These are phyloP conservation scores for Pelargonium myrrhifolium DNA, from an alignment of 441 rosid species.

Conservation along the genomic window DNA sequence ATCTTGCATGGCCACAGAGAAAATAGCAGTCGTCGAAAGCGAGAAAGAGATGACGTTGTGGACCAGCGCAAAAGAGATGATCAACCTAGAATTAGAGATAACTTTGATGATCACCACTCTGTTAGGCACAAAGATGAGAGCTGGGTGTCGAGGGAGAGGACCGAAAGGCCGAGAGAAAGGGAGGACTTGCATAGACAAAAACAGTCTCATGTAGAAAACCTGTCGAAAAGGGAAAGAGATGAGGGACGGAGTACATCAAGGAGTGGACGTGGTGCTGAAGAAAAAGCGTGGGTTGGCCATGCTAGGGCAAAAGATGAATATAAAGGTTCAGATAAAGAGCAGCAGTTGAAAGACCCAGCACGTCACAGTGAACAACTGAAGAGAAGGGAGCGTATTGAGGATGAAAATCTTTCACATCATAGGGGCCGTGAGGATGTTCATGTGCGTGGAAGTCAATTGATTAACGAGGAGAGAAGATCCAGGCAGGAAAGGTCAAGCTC, in stretches of 20 bases:
- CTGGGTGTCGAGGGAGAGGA: conserved; percentile 65
- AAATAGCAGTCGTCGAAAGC: conserved; percentile 49
- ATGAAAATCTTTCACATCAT: conserved; percentile 50
- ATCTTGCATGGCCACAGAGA: conserved; percentile 56
- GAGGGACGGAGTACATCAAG: conserved; percentile 48
- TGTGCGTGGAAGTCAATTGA: conserved; percentile 43
- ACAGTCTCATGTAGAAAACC: conserved; percentile 49
- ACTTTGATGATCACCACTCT: conserved; percentile 58
- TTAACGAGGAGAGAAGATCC: conserved; percentile 57
- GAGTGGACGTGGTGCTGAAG: conserved; percentile 66
- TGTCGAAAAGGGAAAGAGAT: conserved; percentile 62
- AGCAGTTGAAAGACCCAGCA: conserved; percentile 48
- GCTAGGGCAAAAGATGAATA: conserved; percentile 54
- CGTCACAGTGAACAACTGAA: conserved; percentile 62
- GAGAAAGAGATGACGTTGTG: conserved; percentile 67
- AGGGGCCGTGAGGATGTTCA: conserved; percentile 57
- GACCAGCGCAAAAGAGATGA: conserved; percentile 77
- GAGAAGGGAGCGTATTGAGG: conserved; percentile 62
- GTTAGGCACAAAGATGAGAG: conserved; percentile 70
- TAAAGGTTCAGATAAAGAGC: conserved; percentile 63
- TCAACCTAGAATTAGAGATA: conserved; percentile 70
- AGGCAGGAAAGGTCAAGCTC: conserved; percentile 61
- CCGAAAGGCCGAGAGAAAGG: conserved; percentile 64
- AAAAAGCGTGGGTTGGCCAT: conserved; percentile 50
- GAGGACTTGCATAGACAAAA: conserved; percentile 58